Evolutionary conservation across 352 stramenopile species (phyloP).

Genomic region (Pythium periplocum): DNA sequence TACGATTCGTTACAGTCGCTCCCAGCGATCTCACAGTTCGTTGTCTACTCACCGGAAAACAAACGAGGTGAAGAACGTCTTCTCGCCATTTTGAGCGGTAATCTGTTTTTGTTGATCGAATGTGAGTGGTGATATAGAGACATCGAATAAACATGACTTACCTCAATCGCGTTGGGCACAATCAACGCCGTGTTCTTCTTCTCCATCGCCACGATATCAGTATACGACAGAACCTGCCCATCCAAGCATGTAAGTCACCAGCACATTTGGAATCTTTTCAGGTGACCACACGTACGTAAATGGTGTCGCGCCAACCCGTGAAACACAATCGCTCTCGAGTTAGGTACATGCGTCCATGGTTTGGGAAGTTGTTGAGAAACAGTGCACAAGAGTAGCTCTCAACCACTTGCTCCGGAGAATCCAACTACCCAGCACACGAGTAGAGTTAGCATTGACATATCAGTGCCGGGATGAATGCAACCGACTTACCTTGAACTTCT

Average conservation of each 20-base stretch:
- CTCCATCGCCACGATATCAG: slow-evolving; percentile 68
- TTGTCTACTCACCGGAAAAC: slow-evolving; percentile 50
- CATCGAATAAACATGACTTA: slow-evolving; percentile 9
- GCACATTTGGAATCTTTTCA: no score
- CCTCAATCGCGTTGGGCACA: slow-evolving; percentile 83
- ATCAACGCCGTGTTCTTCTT: slow-evolving; percentile 86
- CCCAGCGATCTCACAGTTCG: no score
- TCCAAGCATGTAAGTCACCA: no score
- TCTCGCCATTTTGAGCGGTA: slow-evolving; percentile 56
- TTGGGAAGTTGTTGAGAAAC: slow-evolving; percentile 77
- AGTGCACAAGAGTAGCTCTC: slow-evolving; percentile 82
- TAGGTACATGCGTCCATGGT: slow-evolving; percentile 75
- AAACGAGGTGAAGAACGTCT: slow-evolving; percentile 80
- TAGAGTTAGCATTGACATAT: no score
- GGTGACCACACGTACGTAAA: slow-evolving; percentile 42
- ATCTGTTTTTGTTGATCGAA: slow-evolving; percentile 20
- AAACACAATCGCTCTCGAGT: slow-evolving; percentile 77
- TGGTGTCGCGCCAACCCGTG: slow-evolving; percentile 73
- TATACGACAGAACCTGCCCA: slow-evolving; percentile 56
- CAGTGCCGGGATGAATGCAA: no score
- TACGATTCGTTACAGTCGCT: not conserved
- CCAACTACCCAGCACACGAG: slow-evolving; percentile 24
- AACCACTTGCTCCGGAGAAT: slow-evolving; percentile 69
- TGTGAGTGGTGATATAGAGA: no score
- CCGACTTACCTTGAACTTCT: slow-evolving; percentile 67